Base-by-base conservation (phyloP, 768 basidiomycete species). In the Mycena venus region DNA sequence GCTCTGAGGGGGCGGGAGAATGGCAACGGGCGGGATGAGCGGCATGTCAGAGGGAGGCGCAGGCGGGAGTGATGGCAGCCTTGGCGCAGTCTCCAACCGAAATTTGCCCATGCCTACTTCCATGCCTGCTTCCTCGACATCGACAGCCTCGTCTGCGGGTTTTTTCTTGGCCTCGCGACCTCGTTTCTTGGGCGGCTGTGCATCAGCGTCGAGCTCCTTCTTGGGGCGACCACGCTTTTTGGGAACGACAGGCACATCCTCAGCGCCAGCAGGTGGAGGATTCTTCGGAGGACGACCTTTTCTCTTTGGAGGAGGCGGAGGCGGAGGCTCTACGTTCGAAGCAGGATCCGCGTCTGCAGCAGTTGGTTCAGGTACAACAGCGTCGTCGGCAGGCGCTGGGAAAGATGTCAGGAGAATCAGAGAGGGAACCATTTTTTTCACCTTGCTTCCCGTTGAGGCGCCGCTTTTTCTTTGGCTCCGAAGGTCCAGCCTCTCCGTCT, bases 221-320 rank as follows among this genome's bases (percentile, higher is more conserved):
- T 79, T 79, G 23, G 82, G 81, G 23, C 87, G 84, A 29, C 86
- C 87, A 17, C 86, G 88, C 61, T 86, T 88, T 73, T 78, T 83
- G 3, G 79, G 78, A 40, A 65, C 60, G 17, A 62, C 40, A 9
- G 70, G 44, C 3, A 23, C 15, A 15, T 59, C 38, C 36, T 44
- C 75, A 29, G 14, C 55, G 25, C 47, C 65, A 40, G 27, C n/a
- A 32, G 70, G 7, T 38, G 70, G 19, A 3, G 21, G 12, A 3
- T 38, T 73, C 38, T 64, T 63, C n/a, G 59, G 31, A 15, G 60
- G 31, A 17, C 72, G 72, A 11, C 72, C 72, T 32, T 61, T 67
- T 58, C 80, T 84, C 79, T 83, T 88, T 34, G 82, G 79, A 58
- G 61, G 23, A 71, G 77, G 32, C 42, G 23, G 27, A n/a, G 59